Evolutionary conservation across 805 yeast genomes (phyloP).

Genomic region (Saturnispora kantuleensis): DNA sequence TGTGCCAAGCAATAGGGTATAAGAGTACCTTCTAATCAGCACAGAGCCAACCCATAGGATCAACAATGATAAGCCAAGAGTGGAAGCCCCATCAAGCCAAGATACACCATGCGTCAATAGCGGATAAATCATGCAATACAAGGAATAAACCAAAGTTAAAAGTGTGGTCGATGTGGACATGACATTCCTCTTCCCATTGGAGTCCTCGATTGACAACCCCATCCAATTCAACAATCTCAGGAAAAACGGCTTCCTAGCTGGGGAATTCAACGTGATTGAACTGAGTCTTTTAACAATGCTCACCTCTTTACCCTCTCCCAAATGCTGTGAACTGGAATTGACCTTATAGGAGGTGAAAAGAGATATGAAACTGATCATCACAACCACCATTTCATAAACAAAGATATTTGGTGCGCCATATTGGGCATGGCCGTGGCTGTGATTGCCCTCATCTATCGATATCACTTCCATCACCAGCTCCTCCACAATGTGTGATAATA

Average conservation of each 20-base stretch:
- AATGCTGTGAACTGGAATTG: slow-evolving; percentile 1
- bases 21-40: slow-evolving; percentile 42
- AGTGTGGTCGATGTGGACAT: slow-evolving; percentile 34
- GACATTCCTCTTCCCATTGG: slow-evolving; percentile 7
- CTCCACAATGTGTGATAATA: slow-evolving; percentile 79
- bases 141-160: slow-evolving; percentile 30
- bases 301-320: not conserved
- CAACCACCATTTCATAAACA: slow-evolving; percentile 24
- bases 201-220: slow-evolving; percentile 4
- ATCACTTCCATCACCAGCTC: slow-evolving; percentile 44
- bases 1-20: slow-evolving; percentile 41
- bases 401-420: slow-evolving; percentile 17
- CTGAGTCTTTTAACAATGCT: slow-evolving; percentile 18
- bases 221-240: slow-evolving; percentile 1
- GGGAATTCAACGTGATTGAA: slow-evolving; percentile 21
- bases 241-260: slow-evolving; percentile 10
- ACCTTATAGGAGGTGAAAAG: slow-evolving; percentile 25
- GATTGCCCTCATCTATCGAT: slow-evolving; percentile 19
- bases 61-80: slow-evolving; percentile 18
- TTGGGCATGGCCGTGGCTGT: slow-evolving; percentile 17
- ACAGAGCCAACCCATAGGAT: slow-evolving; percentile 22
- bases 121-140: slow-evolving; percentile 25
- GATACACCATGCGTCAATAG: slow-evolving; percentile 13
- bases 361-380: slow-evolving; percentile 22
- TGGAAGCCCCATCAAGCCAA: slow-evolving; percentile 18